A percentile compares a stretch with the other conserved stretches of the same genome.
phyloP scores from a whole-genome alignment of 2,329 filamentous ascomycete genomes.

The Fusarium hainanense region DNA sequence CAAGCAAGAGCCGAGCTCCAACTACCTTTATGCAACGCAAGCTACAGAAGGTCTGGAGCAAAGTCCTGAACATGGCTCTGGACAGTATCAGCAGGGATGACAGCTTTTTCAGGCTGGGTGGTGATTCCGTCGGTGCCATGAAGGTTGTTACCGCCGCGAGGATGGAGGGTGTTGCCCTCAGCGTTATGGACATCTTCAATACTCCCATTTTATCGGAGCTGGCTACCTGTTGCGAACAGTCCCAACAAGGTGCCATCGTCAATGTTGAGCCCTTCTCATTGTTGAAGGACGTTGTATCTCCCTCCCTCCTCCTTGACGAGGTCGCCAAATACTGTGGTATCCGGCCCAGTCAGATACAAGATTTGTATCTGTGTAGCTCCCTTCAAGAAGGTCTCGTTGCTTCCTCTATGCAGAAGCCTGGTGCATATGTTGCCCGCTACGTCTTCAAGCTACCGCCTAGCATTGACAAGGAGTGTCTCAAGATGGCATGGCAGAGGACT shows the following conservation, averaged over 20 bases:
- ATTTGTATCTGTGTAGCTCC: slow-evolving; percentile 33
- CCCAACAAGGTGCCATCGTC: background rate
- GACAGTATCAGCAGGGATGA: slow-evolving; percentile 37
- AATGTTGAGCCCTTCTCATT: slow-evolving; percentile 9
- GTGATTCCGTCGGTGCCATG: slow-evolving; percentile 48
- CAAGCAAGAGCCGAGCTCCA: slow-evolving; percentile 47
- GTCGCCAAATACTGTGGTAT: slow-evolving; percentile 21
- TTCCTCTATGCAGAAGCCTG: slow-evolving; percentile 28
- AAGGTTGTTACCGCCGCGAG: slow-evolving; percentile 37
- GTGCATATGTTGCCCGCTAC: slow-evolving; percentile 37
- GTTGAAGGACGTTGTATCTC: background rate
- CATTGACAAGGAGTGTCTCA: slow-evolving; percentile 20
- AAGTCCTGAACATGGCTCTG: background rate
- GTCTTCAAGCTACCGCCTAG: slow-evolving; percentile 28
- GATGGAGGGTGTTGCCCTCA: slow-evolving; percentile 23
- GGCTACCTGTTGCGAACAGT: slow-evolving; percentile 4
- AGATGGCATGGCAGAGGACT: slow-evolving; percentile 39
- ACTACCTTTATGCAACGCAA: slow-evolving; percentile 52
- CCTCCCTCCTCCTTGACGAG: slow-evolving; percentile 17
- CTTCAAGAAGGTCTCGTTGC: slow-evolving; percentile 39
- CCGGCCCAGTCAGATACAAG: slow-evolving; percentile 9
- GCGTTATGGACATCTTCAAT: slow-evolving; percentile 30
- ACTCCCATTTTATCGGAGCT: slow-evolving; percentile 27
- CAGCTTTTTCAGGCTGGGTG: slow-evolving; percentile 59
- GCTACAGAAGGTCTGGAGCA: slow-evolving; percentile 42